Base-by-base conservation (phyloP, 176 grass and related monocot species). In the Musa beccarii region DNA sequence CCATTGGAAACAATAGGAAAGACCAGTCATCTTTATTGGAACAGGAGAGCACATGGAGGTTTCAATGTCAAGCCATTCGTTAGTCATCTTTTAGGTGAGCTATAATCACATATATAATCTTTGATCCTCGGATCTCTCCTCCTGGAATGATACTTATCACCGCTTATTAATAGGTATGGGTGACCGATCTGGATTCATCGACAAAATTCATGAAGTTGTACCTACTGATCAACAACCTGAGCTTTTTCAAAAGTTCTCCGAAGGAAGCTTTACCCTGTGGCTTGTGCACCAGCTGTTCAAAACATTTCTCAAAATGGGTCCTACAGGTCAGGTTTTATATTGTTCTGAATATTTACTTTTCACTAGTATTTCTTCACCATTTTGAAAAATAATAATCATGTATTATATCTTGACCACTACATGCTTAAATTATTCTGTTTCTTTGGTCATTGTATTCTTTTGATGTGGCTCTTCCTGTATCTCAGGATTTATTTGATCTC, bases 61-160 rank as follows among this genome's bases (percentile, higher is more conserved):
- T 94, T 94, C 84, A 86, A 94, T 84, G 95, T 99, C 68, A 94
- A 94, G 69, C 90, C 88, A 80, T 99, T 99, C 74, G 95, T 94
- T 54, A 94, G 86, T 73, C 88, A 88, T 13, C 79, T 94, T 59
- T 88, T 94, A 88, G 95, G 90, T 99, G 29, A 61, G 78, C 81
- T 20, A 79, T 75, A 34, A 75, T 23, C 9, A 73, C 16, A 71
- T 50, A 8, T 2, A 71, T 19, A 71, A 52, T n/a, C 7, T 52
- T 71, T n/a, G 15, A 3, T 15, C 3, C 3, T 68, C 11, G 25
- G 9, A 72, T n/a, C 9, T 71, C 50, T 83, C 1, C 73, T 23
- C 11, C 66, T 52, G 83, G 23, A 76, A 69, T 68, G 11, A 59
- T 56, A 81, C 34, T 43, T 68, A 25, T 71, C 53, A 62, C 11